Conservation (phyloP, 345 rosid genomes). For the Heritiera littoralis region DNA sequence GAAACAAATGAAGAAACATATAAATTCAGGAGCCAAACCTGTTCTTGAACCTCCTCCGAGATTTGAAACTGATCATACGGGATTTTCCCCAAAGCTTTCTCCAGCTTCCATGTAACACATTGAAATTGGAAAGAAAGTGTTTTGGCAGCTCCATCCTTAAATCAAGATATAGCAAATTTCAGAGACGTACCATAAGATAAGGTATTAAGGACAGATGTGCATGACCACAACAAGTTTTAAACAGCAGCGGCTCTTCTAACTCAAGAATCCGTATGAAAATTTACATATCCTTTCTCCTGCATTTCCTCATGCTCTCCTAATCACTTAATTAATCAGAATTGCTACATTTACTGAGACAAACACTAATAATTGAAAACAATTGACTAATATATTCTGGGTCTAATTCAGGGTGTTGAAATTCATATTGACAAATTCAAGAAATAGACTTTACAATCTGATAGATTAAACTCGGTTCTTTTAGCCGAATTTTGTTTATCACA, state of each 20-base stretch:
- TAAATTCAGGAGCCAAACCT: constrained; percentile 43
- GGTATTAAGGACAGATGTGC: constrained; percentile 18
- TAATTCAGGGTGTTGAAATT: not conserved
- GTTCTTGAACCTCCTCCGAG: constrained; percentile 85
- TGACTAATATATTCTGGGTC: not conserved
- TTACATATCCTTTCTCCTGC: not conserved
- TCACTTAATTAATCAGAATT: constrained; percentile 9
- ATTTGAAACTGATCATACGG: constrained; percentile 72
- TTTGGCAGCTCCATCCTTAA: constrained; percentile 74
- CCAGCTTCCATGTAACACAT: constrained; percentile 81
- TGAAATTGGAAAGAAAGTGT: constrained; percentile 75
- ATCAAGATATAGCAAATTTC: constrained; percentile 42
- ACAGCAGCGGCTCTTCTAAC: constrained; percentile 12
- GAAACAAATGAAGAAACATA: not conserved
- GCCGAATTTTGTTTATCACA: not conserved
- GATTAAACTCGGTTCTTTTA: not conserved
- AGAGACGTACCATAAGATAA: constrained; percentile 37
- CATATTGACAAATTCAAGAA: not conserved
- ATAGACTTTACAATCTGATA: not conserved
- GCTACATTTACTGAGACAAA: not conserved
- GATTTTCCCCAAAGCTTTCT: constrained; percentile 64
- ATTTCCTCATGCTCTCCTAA: not conserved
- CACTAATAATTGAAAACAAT: not conserved
- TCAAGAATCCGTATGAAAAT: not conserved
- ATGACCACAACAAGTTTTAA: constrained; percentile 24